Percentiles rank a stretch among this genome's conserved stretches.
Evolutionary conservation across 108 stramenopile species (phyloP).

Genomic region (Pelagomonas calceolata): DNA sequence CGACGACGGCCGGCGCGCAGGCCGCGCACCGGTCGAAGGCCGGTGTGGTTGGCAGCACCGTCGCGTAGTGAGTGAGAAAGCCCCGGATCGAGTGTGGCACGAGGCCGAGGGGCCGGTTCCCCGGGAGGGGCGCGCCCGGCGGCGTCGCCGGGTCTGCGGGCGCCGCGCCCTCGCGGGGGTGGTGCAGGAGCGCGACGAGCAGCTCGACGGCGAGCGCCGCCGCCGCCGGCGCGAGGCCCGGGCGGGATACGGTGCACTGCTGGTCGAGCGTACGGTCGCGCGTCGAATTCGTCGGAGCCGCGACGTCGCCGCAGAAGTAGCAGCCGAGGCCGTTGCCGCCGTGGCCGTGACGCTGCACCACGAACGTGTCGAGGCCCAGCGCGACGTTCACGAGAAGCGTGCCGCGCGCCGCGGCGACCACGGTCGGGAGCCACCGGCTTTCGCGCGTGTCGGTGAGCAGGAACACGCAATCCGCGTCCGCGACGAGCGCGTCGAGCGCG

Average conservation of each 20-base stretch:
- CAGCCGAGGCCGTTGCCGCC: constrained; percentile 42
- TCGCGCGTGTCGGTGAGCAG: constrained; percentile 93
- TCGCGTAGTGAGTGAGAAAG: constrained; percentile 71
- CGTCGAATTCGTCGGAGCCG: constrained; percentile 86
- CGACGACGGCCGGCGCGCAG: constrained; percentile 65
- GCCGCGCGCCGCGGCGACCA: constrained; percentile 75
- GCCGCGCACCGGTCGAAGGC: constrained; percentile 83
- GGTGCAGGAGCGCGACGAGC: constrained; percentile 81
- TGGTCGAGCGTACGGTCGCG: constrained; percentile 93
- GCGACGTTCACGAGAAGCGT: constrained; percentile 86
- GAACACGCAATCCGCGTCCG: constrained; percentile 77
- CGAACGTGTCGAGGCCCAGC: constrained; percentile 86
- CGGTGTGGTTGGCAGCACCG: constrained; percentile 76
- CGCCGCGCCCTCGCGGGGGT: constrained; percentile 51
- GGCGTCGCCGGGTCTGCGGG: constrained; percentile 11
- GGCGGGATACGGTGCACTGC: constrained; percentile 97
- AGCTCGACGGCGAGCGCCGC: constrained; percentile 86
- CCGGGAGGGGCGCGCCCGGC: not conserved
- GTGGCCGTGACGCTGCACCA: constrained; percentile 91
- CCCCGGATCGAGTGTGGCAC: constrained; percentile 88
- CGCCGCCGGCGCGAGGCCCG: constrained; percentile 92
- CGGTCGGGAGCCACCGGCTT: constrained; percentile 93
- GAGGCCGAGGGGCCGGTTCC: constrained; percentile 50
- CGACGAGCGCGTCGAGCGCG: constrained; percentile 54
- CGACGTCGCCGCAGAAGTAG: constrained; percentile 98